phyloP scores from a whole-genome alignment of 2,329 filamentous ascomycete genomes.

The Pseudopithomyces maydicus region DNA sequence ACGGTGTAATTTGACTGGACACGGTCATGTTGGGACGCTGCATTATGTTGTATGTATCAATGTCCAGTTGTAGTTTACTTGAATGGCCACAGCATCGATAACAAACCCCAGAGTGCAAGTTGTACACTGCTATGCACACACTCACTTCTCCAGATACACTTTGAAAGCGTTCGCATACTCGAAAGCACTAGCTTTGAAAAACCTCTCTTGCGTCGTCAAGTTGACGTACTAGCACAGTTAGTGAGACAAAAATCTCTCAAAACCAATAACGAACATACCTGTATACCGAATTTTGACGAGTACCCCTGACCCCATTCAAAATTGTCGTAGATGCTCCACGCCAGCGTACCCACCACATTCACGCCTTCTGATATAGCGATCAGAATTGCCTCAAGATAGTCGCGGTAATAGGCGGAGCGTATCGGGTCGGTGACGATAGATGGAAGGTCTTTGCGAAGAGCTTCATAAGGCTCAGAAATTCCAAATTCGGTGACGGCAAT shows the following conservation, averaged over 20 bases:
- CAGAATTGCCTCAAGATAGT: conserved; percentile 41
- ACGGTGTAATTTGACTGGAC: no score
- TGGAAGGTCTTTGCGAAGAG: conserved; percentile 29
- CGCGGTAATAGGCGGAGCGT: conserved; percentile 36
- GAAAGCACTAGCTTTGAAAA: conserved; percentile 47
- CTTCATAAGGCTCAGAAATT: conserved; percentile 44
- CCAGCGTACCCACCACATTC: conserved; percentile 41
- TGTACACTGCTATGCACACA: background rate
- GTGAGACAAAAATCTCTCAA: background rate
- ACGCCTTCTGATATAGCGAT: conserved; percentile 42
- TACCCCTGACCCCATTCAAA: conserved; percentile 43
- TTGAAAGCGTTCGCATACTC: conserved; percentile 44
- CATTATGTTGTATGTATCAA: no score
- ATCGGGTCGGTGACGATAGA: conserved; percentile 38
- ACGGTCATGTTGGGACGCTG: no score
- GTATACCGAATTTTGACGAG: conserved; percentile 42
- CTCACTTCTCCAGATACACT: conserved; percentile 23
- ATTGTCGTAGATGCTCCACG: conserved; percentile 47
- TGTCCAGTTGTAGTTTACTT: no score
- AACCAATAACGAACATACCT: conserved; percentile 6
- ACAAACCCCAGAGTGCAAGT: background rate
- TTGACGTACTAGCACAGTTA: conserved; percentile 40
- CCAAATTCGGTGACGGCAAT: conserved; percentile 46
- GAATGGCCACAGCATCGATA: no score
- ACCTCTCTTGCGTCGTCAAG: conserved; percentile 42